phyloP scores from a whole-genome alignment of 2,329 filamentous ascomycete genomes.

The Phyllosticta capitalensis region DNA sequence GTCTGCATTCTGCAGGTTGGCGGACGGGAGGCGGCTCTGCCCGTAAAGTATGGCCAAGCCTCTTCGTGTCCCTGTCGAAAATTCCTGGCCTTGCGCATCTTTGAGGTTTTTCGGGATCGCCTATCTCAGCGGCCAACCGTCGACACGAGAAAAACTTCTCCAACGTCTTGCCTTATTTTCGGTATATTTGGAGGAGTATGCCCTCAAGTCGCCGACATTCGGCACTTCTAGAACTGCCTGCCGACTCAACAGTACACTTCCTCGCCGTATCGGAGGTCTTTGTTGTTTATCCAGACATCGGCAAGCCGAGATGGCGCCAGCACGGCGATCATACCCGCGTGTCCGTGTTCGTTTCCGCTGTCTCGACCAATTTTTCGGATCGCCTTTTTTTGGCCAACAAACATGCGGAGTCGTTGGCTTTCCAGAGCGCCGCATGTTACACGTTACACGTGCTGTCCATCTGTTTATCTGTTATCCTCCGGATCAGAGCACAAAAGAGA shows the following conservation, averaged over 20 bases:
- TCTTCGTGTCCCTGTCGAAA: background rate
- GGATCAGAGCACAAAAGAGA: too few species aligned
- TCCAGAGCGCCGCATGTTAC: background rate
- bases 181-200: too few species aligned
- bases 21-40: background rate
- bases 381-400: background rate
- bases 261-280: too few species aligned
- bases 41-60: background rate
- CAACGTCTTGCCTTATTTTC: too few species aligned
- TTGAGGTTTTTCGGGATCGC: background rate
- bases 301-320: background rate
- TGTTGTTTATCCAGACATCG: background rate
- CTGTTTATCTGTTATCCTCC: background rate
- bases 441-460: background rate
- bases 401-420: background rate
- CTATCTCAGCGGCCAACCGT: background rate
- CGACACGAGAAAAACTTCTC: background rate
- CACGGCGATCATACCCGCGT: background rate
- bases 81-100: background rate
- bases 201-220: background rate
- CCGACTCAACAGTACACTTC: too few species aligned
- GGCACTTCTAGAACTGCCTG: background rate
- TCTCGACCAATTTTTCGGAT: background rate
- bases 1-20: background rate
- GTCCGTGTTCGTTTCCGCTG: background rate